These are phyloP conservation scores for Dendrobium chrysotoxum DNA, from an alignment of 106 monocot genomes.

Conservation along the genomic window DNA sequence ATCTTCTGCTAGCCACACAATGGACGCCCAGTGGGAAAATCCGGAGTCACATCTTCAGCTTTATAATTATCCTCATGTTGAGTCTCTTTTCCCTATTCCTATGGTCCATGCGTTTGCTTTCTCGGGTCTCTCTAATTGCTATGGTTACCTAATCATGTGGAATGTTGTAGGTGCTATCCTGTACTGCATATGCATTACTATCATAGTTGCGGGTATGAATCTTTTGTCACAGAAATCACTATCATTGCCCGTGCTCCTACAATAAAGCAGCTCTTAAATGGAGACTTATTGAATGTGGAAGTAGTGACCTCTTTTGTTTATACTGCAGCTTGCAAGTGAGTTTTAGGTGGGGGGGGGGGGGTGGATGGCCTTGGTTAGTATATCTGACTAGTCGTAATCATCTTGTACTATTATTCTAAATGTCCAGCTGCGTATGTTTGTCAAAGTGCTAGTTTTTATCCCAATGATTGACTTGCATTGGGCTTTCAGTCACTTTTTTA, in stretches of 20 bases:
- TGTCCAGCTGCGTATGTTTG: background rate
- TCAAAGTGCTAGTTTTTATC: no score
- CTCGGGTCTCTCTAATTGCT: background rate
- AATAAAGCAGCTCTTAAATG: background rate
- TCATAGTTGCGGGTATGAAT: conserved; percentile 10
- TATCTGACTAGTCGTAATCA: background rate
- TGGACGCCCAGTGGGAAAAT: background rate
- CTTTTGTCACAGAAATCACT: conserved; percentile 6
- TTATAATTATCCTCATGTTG: background rate
- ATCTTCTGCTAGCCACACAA: conserved; percentile 5
- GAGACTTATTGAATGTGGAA: background rate
- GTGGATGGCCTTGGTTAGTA: background rate
- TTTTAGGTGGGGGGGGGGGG: background rate
- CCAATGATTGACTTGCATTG: no score
- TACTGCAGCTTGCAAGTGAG: background rate
- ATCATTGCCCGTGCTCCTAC: conserved; percentile 10
- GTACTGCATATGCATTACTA: background rate
- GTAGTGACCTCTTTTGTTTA: background rate
- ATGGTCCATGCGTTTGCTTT: background rate
- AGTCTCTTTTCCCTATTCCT: background rate
- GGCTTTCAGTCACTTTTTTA: background rate
- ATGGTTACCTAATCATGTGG: background rate
- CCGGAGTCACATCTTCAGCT: no score
- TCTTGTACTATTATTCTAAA: background rate
- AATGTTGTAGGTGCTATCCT: background rate